Evolutionary conservation across 176 grass and related monocot species (phyloP).

Genomic region (Triticum monococcum): DNA sequence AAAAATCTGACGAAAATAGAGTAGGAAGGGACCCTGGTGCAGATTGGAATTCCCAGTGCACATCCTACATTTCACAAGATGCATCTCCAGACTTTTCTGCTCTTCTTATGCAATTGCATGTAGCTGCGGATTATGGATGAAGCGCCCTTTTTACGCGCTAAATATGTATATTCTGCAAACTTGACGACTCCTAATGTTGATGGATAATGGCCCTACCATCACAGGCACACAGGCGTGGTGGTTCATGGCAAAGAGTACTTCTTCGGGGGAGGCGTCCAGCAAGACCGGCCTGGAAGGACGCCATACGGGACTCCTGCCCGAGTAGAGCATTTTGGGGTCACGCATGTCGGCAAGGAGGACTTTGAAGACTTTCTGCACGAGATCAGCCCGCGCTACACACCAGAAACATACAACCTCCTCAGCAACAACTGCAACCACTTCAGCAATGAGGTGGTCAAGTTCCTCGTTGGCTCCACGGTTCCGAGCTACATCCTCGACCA

Average conservation of each 20-base stretch:
- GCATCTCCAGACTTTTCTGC: not conserved
- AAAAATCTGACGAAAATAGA: not conserved
- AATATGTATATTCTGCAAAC: not conserved
- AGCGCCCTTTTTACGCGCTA: not conserved
- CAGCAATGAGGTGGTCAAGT: slow-evolving; percentile 70
- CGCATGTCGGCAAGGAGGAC: slow-evolving; percentile 54
- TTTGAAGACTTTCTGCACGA: slow-evolving; percentile 73
- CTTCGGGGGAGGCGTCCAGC: slow-evolving; percentile 76
- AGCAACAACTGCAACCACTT: slow-evolving; percentile 92
- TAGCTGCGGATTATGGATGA: not conserved
- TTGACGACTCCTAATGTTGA: not conserved
- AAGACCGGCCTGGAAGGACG: slow-evolving; percentile 54
- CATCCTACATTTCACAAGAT: not conserved
- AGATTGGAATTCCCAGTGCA: too few species aligned
- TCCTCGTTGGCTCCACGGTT: slow-evolving; percentile 49
- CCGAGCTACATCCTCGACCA: slow-evolving; percentile 79
- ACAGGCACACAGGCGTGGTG: slow-evolving; percentile 85
- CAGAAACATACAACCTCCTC: slow-evolving; percentile 66
- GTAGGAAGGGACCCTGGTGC: too few species aligned
- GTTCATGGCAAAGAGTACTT: slow-evolving; percentile 81
- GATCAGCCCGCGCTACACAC: slow-evolving; percentile 60
- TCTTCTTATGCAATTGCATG: not conserved
- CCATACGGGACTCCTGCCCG: slow-evolving; percentile 63
- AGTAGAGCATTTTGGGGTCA: slow-evolving; percentile 54
- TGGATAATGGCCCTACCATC: not conserved